Evolutionary conservation across 192 early-diverging fungal genomes (phyloP).

Genomic region (Martensiomyces pterosporus): DNA sequence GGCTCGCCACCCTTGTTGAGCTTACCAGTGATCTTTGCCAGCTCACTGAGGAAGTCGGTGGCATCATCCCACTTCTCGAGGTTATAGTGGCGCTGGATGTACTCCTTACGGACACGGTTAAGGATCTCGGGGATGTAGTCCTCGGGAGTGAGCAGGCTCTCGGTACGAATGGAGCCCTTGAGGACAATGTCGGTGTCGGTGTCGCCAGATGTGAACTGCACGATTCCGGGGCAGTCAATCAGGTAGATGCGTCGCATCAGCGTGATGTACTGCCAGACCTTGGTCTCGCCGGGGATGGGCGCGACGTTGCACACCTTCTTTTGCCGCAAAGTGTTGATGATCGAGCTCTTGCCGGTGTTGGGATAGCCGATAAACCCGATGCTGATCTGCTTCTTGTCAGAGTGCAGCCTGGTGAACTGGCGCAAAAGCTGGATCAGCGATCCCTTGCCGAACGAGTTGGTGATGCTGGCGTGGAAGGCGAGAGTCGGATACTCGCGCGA

Average conservation of each 20-base stretch:
- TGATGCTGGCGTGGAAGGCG: slow-evolving; percentile 98
- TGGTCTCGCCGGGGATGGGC: slow-evolving; percentile 97
- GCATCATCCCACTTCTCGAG: slow-evolving; percentile 79
- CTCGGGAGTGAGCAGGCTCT: slow-evolving; percentile 86
- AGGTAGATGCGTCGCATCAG: slow-evolving; percentile 97
- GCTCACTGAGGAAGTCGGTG: slow-evolving; percentile 86
- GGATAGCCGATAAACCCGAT: slow-evolving; percentile 98
- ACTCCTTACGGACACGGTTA: slow-evolving; percentile 79
- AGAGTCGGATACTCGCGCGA: slow-evolving; percentile 92
- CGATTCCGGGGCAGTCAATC: slow-evolving; percentile 98
- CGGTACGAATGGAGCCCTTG: slow-evolving; percentile 92
- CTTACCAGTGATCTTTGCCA: slow-evolving; percentile 83
- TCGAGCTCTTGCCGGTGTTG: slow-evolving; percentile 95
- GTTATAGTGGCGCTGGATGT: slow-evolving; percentile 89
- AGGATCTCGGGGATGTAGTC: slow-evolving; percentile 85
- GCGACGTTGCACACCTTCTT: slow-evolving; percentile 99
- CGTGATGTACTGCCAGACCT: slow-evolving; percentile 99
- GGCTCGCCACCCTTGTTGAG: slow-evolving; percentile 95
- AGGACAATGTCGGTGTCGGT: slow-evolving; percentile 94
- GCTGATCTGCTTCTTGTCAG: slow-evolving; percentile 98
- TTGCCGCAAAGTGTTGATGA: slow-evolving; percentile 94
- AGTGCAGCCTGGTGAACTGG: slow-evolving; percentile 91
- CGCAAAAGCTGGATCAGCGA: slow-evolving; percentile 96
- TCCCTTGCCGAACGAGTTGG: slow-evolving; percentile 98
- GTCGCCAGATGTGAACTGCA: slow-evolving; percentile 82